Evolutionary conservation across 2,329 filamentous ascomycete species (phyloP), one percentile per base, ranked within the genome.

Genomic region (Talaromyces amestolkiae): DNA sequence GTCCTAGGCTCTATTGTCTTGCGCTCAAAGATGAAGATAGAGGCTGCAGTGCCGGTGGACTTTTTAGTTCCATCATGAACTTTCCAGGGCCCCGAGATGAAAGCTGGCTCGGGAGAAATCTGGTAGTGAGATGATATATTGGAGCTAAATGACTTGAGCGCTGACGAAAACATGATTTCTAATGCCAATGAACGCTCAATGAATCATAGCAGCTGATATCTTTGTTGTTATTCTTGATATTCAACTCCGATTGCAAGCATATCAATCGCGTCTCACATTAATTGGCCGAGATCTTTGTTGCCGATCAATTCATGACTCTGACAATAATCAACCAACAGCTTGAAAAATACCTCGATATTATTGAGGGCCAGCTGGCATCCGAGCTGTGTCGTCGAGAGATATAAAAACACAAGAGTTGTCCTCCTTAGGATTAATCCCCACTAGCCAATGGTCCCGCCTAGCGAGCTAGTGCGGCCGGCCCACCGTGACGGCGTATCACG

Each of bases 51-150:
- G 70, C 91, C 92, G 0, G 93, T 97, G 35, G 91, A 92, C 80
- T 97, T 98, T 81, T 96, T 96, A 83, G 96, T 98, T 66, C 91
- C 93, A 81, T 97, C 93, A 84, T 94, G 94, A 73, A 99, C 95
- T 82, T 93, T 96, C 95, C 95, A 99, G 66, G 93, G 92, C 19
- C 95, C 95, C 17, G 93, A 91, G 61, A 87, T 87, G 61, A 92
- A 91, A n/a, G 87, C 89, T 11, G 91, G 86, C 66, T 87, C 87
- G 31, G 89, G 84, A 24, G 92, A 89, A 70, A 98, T 84, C 71
- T 90, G 87, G 80, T 99, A 99, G 81, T 97, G 96, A 75, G 90
- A 89, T 66, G 89, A 89, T 80, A 99, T 98, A 80, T 97, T 97
- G 67, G 91, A 94, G 69, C 89, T 90, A 77, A 98, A 94, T 69